Conservation (phyloP, 2,329 filamentous ascomycete genomes). For the Cryphonectria carpinicola region DNA sequence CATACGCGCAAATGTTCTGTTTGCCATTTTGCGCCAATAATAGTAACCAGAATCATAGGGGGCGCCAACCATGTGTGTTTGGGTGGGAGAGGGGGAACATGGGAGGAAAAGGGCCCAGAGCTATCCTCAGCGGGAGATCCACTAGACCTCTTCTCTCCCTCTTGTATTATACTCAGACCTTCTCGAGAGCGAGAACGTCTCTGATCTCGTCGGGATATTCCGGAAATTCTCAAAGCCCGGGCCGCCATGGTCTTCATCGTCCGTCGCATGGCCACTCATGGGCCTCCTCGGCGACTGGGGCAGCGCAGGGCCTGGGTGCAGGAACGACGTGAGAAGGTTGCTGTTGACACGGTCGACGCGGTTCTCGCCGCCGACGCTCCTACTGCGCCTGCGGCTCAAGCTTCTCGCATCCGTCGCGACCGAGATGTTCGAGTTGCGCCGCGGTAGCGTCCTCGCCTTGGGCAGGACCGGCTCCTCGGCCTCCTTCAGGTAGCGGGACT, state of each 20-base stretch:
- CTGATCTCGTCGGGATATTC: constrained; percentile 21
- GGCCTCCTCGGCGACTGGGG: constrained; percentile 32
- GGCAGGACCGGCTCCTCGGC: constrained; percentile 49
- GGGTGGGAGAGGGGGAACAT: not conserved
- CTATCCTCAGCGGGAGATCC: not conserved
- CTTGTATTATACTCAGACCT: constrained; percentile 21
- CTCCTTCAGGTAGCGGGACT: constrained; percentile 58
- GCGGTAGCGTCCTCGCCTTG: constrained; percentile 35
- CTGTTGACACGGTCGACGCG: constrained; percentile 37
- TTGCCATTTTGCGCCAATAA: not conserved
- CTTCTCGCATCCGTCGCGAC: constrained; percentile 34
- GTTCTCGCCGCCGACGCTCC: constrained; percentile 36
- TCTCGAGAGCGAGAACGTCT: constrained; percentile 28
- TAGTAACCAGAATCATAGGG: not conserved
- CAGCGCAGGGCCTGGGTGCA: constrained; percentile 53
- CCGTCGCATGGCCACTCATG: constrained; percentile 12
- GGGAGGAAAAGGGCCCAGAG: not conserved
- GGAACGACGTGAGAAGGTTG: constrained; percentile 50
- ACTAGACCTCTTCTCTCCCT: constrained; percentile 23
- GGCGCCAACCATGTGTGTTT: not conserved
- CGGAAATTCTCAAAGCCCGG: constrained; percentile 18
- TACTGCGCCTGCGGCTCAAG: constrained; percentile 40
- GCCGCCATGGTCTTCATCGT: constrained; percentile 6
- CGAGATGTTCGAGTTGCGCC: constrained; percentile 43
- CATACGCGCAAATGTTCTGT: constrained; percentile 7